A percentile compares a stretch with the other conserved stretches of the same genome.
Evolutionary conservation across 208 protist genomes (phyloP).

Genomic region (Trypanosoma theileri): DNA sequence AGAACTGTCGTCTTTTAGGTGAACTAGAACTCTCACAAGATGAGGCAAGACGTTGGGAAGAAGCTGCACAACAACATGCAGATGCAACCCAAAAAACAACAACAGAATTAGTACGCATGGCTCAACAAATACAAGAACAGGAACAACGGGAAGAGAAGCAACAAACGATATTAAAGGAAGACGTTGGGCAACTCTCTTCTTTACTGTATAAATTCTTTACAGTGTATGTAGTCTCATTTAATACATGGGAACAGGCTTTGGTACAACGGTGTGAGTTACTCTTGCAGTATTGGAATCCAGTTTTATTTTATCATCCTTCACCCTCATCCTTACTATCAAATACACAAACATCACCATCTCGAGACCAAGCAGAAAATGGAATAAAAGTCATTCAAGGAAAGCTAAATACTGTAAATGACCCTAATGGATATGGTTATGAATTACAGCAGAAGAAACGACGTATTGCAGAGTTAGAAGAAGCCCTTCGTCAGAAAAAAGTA

Average conservation of each 20-base stretch:
- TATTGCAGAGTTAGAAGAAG: constrained; percentile 38
- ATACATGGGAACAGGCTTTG: constrained; percentile 10
- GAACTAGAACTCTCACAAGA: constrained; percentile 3
- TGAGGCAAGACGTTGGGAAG: constrained; percentile 2
- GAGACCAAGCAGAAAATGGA: too few relatives aligned
- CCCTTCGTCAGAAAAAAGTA: constrained; percentile 35
- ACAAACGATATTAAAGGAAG: not conserved
- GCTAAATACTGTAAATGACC: constrained; percentile 23
- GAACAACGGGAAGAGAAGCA: not conserved
- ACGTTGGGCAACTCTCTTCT: not conserved
- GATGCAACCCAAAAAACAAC: constrained; percentile 3
- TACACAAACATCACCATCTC: too few relatives aligned
- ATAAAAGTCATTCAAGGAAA: too few relatives aligned
- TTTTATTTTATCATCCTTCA: not conserved
- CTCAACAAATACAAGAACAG: not conserved
- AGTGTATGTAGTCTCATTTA: constrained; percentile 3
- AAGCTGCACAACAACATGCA: constrained; percentile 2
- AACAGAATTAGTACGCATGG: constrained; percentile 1
- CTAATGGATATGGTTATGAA: constrained; percentile 37
- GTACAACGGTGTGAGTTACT: constrained; percentile 15
- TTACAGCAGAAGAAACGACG: constrained; percentile 36
- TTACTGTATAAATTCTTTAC: not conserved
- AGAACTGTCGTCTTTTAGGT: not conserved
- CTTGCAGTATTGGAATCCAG: constrained; percentile 5
- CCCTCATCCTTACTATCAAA: not conserved